phyloP scores from a whole-genome alignment of 768 basidiomycete genomes.

The Tulasnella sp. region DNA sequence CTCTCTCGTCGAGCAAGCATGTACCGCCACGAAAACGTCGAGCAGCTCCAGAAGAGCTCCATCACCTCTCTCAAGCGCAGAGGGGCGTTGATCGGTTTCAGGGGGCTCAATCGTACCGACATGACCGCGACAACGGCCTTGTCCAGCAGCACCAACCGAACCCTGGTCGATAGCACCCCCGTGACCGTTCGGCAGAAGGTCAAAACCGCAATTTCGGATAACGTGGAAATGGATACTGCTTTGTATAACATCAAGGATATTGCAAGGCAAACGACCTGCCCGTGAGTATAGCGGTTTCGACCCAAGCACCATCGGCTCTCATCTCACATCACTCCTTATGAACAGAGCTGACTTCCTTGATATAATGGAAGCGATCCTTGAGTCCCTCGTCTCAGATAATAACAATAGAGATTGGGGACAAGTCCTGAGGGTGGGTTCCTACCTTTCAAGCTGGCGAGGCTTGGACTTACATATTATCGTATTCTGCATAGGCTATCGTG shows the following conservation, averaged over 20 bases:
- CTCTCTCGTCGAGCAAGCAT: neutral
- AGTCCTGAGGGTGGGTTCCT: slow-evolving; percentile 9
- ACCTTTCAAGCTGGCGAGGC: neutral
- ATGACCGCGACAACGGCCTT: neutral
- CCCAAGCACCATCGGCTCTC: neutral
- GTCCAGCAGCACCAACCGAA: neutral
- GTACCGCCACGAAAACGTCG: neutral
- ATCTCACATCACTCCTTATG: neutral
- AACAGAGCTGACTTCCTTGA: slow-evolving; percentile 17
- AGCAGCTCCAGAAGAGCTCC: neutral
- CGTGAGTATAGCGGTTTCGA: slow-evolving; percentile 5
- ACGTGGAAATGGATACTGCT: neutral
- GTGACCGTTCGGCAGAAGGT: slow-evolving; percentile 6
- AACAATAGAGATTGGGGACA: slow-evolving; percentile 15
- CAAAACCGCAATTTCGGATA: slow-evolving; percentile 8
- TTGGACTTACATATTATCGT: neutral
- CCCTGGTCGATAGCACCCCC: neutral
- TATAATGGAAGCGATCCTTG: slow-evolving; percentile 23
- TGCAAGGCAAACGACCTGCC: slow-evolving; percentile 18
- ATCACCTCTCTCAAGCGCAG: neutral
- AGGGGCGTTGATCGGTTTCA: slow-evolving; percentile 3
- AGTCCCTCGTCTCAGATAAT: slow-evolving; percentile 13
- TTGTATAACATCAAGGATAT: slow-evolving; percentile 19
- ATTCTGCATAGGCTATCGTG: slow-evolving; percentile 12
- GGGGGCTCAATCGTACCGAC: neutral